Conservation (phyloP, 1,139 yeast species). For the Hyphopichia wangnamkhiaoensis region DNA sequence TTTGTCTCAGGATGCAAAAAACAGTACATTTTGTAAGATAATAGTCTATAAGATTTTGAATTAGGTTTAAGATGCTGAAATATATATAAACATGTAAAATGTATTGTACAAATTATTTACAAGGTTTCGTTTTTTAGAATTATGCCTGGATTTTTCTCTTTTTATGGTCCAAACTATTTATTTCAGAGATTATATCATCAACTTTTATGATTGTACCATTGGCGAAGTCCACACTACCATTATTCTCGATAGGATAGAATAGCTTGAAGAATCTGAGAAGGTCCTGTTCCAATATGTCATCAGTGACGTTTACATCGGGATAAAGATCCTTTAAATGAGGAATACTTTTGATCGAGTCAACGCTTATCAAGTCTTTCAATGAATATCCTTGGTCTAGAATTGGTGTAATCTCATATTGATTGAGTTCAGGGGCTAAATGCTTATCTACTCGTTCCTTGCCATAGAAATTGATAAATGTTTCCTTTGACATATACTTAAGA, state of each 20-base stretch:
- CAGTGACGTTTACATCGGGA: constrained; percentile 11
- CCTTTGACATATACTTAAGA: constrained; percentile 18
- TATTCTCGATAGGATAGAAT: constrained; percentile 30
- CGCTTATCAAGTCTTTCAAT: constrained; percentile 21
- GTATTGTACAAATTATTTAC: not conserved
- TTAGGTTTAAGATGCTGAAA: too few relatives aligned
- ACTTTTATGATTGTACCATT: constrained; percentile 16
- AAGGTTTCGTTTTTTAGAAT: too few relatives aligned
- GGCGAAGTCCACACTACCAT: constrained; percentile 27
- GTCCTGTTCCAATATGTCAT: constrained; percentile 19
- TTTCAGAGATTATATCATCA: constrained; percentile 9
- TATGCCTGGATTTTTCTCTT: constrained; percentile 5
- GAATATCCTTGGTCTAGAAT: constrained; percentile 24
- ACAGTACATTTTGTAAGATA: too few relatives aligned
- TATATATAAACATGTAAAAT: too few relatives aligned
- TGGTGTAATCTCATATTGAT: constrained; percentile 34
- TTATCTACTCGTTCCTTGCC: constrained; percentile 24
- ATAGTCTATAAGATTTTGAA: too few relatives aligned
- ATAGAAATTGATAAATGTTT: constrained; percentile 28
- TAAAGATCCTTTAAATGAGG: constrained; percentile 23
- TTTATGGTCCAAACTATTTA: constrained; percentile 4
- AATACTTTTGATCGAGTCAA: constrained; percentile 17
- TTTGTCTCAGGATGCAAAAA: too few relatives aligned
- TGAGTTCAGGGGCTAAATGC: constrained; percentile 9
- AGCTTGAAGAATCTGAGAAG: constrained; percentile 26